Conservation (phyloP, 192 early-diverging fungal species). For the Kappamyces sp. region DNA sequence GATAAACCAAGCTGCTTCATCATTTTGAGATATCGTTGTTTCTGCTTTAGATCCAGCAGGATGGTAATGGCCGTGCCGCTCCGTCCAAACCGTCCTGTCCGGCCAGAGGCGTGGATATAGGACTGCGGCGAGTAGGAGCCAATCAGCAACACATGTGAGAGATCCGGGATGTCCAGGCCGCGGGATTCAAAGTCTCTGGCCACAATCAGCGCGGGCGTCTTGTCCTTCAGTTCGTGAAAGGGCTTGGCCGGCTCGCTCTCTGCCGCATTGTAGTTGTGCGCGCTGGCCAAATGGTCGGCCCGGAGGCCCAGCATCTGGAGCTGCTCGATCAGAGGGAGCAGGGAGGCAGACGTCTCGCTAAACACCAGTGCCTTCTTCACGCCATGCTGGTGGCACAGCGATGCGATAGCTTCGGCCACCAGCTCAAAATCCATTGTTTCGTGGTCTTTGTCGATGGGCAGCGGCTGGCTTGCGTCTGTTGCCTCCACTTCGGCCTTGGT, state of each 20-base stretch:
- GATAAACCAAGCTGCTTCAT: conserved; percentile 1
- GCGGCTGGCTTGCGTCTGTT: not conserved
- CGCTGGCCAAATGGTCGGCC: conserved; percentile 25
- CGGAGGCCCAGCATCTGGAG: conserved; percentile 26
- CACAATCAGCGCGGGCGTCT: conserved; percentile 38
- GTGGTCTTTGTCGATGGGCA: conserved; percentile 16
- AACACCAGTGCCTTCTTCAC: conserved; percentile 34
- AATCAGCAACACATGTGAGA: conserved; percentile 77
- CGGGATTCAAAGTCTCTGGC: conserved; percentile 70
- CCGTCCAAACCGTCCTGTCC: conserved; percentile 72
- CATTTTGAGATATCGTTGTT: conserved; percentile 4
- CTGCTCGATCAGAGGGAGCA: conserved; percentile 19
- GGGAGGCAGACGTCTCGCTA: conserved; percentile 27
- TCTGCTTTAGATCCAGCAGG: not conserved
- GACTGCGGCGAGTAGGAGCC: conserved; percentile 64
- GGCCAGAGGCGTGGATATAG: conserved; percentile 85
- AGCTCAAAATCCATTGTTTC: conserved; percentile 20
- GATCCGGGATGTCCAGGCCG: conserved; percentile 75
- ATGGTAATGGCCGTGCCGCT: conserved; percentile 27
- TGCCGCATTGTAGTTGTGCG: conserved; percentile 18
- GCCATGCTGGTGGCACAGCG: conserved; percentile 23
- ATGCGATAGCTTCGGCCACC: conserved; percentile 21
- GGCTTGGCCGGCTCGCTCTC: conserved; percentile 1
- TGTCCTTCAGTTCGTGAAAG: conserved; percentile 1
- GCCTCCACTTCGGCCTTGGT: not conserved